Percentiles rank a stretch among this genome's conserved stretches.
phyloP scores from a whole-genome alignment of 2,329 filamentous ascomycete genomes.

The Emydomyces testavorans region DNA sequence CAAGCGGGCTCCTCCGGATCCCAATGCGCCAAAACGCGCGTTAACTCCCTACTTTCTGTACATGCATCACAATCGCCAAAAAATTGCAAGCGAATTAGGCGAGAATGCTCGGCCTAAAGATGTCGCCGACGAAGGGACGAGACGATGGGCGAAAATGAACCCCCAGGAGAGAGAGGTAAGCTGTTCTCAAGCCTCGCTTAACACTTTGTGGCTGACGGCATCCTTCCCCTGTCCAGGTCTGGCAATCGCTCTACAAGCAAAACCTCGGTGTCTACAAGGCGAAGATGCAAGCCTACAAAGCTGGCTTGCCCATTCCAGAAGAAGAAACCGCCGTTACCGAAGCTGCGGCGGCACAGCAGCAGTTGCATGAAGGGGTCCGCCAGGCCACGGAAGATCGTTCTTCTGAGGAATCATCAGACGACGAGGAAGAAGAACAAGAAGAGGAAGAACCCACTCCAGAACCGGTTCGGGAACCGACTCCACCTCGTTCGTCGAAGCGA shows the following conservation, averaged over 20 bases:
- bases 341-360: constrained; percentile 23
- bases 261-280: constrained; percentile 47
- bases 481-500: constrained; percentile 33
- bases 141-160: constrained; percentile 70
- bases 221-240: constrained; percentile 30
- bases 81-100: constrained; percentile 69
- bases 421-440: constrained; percentile 23
- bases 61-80: constrained; percentile 73
- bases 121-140: constrained; percentile 75
- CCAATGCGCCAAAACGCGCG: constrained; percentile 88
- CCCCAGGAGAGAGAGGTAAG: constrained; percentile 58
- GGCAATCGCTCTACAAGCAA: constrained; percentile 47
- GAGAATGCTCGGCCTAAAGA: constrained; percentile 69
- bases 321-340: constrained; percentile 35
- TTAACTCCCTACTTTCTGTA: constrained; percentile 92
- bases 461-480: constrained; percentile 34
- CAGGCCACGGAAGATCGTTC: constrained; percentile 27
- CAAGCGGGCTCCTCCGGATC: constrained; percentile 77
- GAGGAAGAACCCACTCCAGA: constrained; percentile 28
- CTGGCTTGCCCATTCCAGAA: constrained; percentile 34
- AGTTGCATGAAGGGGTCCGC: constrained; percentile 33
- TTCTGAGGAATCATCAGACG: constrained; percentile 25
- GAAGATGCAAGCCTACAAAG: constrained; percentile 47
- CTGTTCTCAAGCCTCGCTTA: constrained; percentile 8
- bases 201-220: background rate